Conservation (phyloP, 2,329 filamentous ascomycete genomes). For the Cladosporium sphaerospermum region DNA sequence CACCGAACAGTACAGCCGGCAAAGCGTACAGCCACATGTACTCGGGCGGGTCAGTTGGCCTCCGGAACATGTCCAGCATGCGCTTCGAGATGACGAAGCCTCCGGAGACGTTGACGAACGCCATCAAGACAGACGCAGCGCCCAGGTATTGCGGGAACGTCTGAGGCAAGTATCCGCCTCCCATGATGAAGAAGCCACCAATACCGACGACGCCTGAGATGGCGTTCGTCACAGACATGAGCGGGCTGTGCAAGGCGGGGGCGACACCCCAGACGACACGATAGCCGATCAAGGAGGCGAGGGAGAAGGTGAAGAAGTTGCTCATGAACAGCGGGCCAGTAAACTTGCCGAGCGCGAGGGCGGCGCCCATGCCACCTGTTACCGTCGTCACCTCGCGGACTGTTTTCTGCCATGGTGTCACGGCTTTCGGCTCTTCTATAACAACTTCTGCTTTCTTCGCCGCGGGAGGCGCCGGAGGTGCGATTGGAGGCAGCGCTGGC, state of each 20-base stretch:
- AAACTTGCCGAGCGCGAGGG: constrained; percentile 69
- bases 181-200: constrained; percentile 82
- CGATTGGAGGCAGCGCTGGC: constrained; percentile 66
- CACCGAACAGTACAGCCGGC: constrained; percentile 69
- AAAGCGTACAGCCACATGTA: constrained; percentile 83
- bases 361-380: constrained; percentile 70
- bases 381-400: constrained; percentile 68
- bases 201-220: constrained; percentile 87
- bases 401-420: constrained; percentile 78
- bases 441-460: constrained; percentile 44
- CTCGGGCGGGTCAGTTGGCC: constrained; percentile 78
- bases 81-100: constrained; percentile 89
- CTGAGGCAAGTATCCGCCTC: constrained; percentile 69
- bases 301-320: constrained; percentile 76
- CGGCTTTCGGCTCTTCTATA: constrained; percentile 54
- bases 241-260: constrained; percentile 75
- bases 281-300: constrained; percentile 82
- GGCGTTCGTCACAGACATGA: constrained; percentile 92
- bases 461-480: constrained; percentile 48
- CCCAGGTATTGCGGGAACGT: constrained; percentile 75
- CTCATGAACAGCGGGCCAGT: constrained; percentile 82
- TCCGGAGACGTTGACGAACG: constrained; percentile 82
- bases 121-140: constrained; percentile 71
- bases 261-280: constrained; percentile 81
- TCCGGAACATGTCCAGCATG: constrained; percentile 89